Percentiles rank a stretch among this genome's conserved stretches.
phyloP scores from a whole-genome alignment of 140 eudicot species.

The Flaveria floridana region DNA sequence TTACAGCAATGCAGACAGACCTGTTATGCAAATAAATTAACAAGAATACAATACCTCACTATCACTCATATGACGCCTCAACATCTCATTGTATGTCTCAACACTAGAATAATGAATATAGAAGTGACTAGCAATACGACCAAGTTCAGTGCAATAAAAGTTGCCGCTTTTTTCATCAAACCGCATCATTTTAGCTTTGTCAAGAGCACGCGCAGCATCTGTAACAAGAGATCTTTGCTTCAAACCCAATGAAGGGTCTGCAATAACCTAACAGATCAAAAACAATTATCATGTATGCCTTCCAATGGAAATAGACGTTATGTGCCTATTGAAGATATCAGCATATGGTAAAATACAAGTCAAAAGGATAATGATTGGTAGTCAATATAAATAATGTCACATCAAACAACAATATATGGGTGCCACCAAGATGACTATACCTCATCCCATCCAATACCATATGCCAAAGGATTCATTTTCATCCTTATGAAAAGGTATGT shows the following conservation, averaged over 20 bases:
- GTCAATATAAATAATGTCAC: background rate
- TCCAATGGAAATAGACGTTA: conserved; percentile 14
- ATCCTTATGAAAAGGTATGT: conserved; percentile 93
- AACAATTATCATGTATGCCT: conserved; percentile 6
- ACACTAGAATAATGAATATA: conserved; percentile 98
- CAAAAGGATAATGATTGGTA: conserved; percentile 19
- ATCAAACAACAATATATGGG: conserved; percentile 9
- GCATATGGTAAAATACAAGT: conserved; percentile 17
- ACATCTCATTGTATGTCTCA: conserved; percentile 94
- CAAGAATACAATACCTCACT: conserved; percentile 61
- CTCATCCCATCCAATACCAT: conserved; percentile 99
- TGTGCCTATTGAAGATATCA: background rate
- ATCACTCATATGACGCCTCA: conserved; percentile 94
- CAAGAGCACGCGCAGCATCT: conserved; percentile 98
- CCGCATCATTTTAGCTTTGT: conserved; percentile 99
- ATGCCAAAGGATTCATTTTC: conserved; percentile 98
- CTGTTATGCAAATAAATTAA: conserved; percentile 11
- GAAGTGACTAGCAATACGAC: conserved; percentile 99
- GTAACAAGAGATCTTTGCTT: conserved; percentile 89
- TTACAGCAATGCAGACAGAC: conserved; percentile 8
- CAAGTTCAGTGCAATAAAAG: conserved; percentile 95
- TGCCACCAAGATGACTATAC: conserved; percentile 40
- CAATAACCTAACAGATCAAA: conserved; percentile 63
- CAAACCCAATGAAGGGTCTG: conserved; percentile 88
- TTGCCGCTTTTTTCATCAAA: conserved; percentile 99